These are phyloP conservation scores for Xylariaceae sp. DNA, from an alignment of 2,329 filamentous ascomycete genomes.

Conservation along the genomic window DNA sequence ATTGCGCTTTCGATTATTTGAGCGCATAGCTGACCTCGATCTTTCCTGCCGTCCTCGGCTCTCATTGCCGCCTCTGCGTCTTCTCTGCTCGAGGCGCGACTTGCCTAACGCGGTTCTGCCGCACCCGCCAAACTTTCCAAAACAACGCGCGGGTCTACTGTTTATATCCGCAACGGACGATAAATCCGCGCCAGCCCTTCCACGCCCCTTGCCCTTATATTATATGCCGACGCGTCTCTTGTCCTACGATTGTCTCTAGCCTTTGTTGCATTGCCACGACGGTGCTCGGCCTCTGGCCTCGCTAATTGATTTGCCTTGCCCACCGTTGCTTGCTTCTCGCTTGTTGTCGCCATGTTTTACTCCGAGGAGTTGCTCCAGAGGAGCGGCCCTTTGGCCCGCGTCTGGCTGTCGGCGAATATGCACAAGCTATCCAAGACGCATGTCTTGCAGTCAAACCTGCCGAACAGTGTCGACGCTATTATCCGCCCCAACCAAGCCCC, in stretches of 20 bases:
- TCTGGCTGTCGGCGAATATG: constrained; percentile 97
- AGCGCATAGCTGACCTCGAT: not conserved
- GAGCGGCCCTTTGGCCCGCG: constrained; percentile 92
- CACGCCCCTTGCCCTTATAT: constrained; percentile 2
- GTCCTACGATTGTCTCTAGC: constrained; percentile 8
- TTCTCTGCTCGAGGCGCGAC: constrained; percentile 15
- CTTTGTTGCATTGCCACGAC: constrained; percentile 12
- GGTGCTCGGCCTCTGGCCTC: not conserved
- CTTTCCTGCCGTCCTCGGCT: constrained; percentile 5
- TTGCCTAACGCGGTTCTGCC: constrained; percentile 21
- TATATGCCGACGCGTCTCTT: constrained; percentile 17
- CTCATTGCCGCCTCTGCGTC: constrained; percentile 9
- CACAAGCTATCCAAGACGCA: constrained; percentile 97
- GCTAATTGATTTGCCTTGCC: constrained; percentile 5
- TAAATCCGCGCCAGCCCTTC: constrained; percentile 9
- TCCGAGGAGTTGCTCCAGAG: constrained; percentile 93
- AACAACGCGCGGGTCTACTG: constrained; percentile 26
- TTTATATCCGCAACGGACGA: constrained; percentile 22
- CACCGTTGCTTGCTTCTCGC: constrained; percentile 15
- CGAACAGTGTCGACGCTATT: constrained; percentile 91
- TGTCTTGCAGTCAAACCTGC: constrained; percentile 89
- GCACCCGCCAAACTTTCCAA: constrained; percentile 21
- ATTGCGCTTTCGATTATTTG: constrained; percentile 8
- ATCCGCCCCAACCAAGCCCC: constrained; percentile 89
- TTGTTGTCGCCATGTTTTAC: constrained; percentile 75